These are phyloP conservation scores for Echeveria elegans DNA, from an alignment of 164 flowering plant species.

Conservation along the genomic window DNA sequence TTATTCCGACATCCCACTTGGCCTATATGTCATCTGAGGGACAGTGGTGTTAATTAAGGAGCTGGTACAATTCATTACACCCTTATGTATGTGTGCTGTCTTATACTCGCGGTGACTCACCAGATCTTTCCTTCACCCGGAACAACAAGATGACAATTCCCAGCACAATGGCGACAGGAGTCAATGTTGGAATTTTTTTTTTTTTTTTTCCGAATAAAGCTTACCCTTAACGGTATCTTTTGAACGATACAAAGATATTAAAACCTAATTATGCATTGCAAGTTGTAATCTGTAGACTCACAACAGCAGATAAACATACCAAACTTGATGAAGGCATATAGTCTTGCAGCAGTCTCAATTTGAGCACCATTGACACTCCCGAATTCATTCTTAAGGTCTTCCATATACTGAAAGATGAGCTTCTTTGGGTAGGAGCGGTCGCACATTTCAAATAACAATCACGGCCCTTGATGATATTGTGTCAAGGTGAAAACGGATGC, in stretches of 20 bases:
- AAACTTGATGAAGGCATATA: neutral
- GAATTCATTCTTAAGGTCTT: neutral
- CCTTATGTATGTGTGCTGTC: neutral
- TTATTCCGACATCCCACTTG: constrained; percentile 83
- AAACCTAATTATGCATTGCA: neutral
- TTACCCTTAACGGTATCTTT: constrained; percentile 70
- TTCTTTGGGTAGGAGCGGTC: neutral
- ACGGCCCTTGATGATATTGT: neutral
- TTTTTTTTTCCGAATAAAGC: constrained; percentile 67
- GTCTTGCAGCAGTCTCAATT: neutral
- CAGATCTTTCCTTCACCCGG: constrained; percentile 54
- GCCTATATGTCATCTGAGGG: constrained; percentile 87
- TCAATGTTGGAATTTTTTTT: no score
- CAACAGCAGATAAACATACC: neutral
- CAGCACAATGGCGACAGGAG: constrained; percentile 74
- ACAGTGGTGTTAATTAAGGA: constrained; percentile 92
- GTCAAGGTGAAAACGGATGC: neutral
- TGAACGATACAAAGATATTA: constrained; percentile 10
- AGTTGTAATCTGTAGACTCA: neutral
- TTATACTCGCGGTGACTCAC: constrained; percentile 24
- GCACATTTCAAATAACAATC: neutral
- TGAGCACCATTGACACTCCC: neutral
- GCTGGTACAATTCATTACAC: constrained; percentile 38
- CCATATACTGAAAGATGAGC: neutral
- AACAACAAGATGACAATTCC: constrained; percentile 66